Percentiles rank a stretch among this genome's conserved stretches.
phyloP scores from a whole-genome alignment of 306 rosid species.

The Vachellia collinsii region DNA sequence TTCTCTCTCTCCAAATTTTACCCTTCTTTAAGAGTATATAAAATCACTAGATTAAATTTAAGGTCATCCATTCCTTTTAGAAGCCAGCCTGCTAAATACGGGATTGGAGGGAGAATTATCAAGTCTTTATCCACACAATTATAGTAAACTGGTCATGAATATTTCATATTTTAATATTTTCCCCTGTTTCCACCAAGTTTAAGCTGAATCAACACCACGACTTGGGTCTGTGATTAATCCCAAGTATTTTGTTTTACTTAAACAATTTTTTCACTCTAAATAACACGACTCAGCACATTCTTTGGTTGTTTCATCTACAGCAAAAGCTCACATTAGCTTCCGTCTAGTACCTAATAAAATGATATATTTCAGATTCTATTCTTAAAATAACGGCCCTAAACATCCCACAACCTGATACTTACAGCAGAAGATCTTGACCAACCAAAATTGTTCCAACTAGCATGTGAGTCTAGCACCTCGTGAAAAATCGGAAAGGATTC shows the following conservation, averaged over 20 bases:
- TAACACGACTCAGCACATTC: not conserved
- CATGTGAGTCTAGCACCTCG: not conserved
- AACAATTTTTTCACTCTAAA: not conserved
- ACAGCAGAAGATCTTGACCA: not conserved
- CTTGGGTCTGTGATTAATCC: not conserved
- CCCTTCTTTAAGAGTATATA: too few species aligned
- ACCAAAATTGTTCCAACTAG: not conserved
- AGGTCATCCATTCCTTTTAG: too few species aligned
- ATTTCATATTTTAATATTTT: not conserved
- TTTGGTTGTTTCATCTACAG: not conserved
- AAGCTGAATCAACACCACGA: not conserved
- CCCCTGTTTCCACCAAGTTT: not conserved
- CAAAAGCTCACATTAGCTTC: not conserved
- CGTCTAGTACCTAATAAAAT: not conserved
- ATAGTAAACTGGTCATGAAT: not conserved
- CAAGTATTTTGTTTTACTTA: not conserved
- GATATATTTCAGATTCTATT: not conserved
- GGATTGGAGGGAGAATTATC: not conserved
- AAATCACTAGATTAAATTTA: too few species aligned
- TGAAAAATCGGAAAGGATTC: not conserved
- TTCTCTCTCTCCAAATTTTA: too few species aligned
- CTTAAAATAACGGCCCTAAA: not conserved
- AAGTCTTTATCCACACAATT: not conserved
- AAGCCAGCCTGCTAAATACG: too few species aligned
- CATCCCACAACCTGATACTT: not conserved